Evolutionary conservation across 1,284 basidiomycete genomes (phyloP).

Genomic region (Inonotus hispidus): DNA sequence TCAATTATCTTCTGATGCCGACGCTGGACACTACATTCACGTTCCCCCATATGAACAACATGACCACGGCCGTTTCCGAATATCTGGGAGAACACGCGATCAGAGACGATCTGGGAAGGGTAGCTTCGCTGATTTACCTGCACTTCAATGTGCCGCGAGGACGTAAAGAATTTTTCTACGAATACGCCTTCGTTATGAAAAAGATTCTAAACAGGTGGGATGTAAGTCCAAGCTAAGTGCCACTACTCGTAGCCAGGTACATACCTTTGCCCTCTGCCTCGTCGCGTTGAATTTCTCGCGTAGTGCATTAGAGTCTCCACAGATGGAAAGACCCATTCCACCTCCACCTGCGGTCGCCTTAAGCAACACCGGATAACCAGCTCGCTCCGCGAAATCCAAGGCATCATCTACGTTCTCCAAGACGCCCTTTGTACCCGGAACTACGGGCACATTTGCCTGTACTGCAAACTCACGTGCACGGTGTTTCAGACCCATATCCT

Average conservation of each 20-base stretch:
- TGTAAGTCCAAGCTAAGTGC: not conserved
- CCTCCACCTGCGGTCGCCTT: conserved; percentile 71
- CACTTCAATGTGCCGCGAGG: conserved; percentile 61
- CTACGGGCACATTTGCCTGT: conserved; percentile 45
- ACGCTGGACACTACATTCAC: conserved; percentile 68
- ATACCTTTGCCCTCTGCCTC: conserved; percentile 42
- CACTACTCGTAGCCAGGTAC: conserved; percentile 19
- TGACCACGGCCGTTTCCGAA: conserved; percentile 60
- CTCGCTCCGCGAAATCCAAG: conserved; percentile 32
- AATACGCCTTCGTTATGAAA: conserved; percentile 56
- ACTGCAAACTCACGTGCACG: conserved; percentile 47
- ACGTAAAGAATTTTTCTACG: conserved; percentile 54
- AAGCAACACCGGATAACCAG: conserved; percentile 62
- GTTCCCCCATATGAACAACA: conserved; percentile 62
- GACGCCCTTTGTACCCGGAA: conserved; percentile 52
- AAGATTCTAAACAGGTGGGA: not conserved
- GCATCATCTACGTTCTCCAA: conserved; percentile 42
- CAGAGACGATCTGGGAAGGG: not conserved
- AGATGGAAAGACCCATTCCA: conserved; percentile 65
- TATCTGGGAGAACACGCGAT: conserved; percentile 33
- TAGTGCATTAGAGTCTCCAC: conserved; percentile 40
- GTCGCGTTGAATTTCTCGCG: conserved; percentile 33
- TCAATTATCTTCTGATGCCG: conserved; percentile 74
- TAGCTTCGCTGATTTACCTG: conserved; percentile 37
- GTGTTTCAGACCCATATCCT: conserved; percentile 60